phyloP scores from a whole-genome alignment of 192 early-diverging fungal genomes.

The Coemansia sp. region DNA sequence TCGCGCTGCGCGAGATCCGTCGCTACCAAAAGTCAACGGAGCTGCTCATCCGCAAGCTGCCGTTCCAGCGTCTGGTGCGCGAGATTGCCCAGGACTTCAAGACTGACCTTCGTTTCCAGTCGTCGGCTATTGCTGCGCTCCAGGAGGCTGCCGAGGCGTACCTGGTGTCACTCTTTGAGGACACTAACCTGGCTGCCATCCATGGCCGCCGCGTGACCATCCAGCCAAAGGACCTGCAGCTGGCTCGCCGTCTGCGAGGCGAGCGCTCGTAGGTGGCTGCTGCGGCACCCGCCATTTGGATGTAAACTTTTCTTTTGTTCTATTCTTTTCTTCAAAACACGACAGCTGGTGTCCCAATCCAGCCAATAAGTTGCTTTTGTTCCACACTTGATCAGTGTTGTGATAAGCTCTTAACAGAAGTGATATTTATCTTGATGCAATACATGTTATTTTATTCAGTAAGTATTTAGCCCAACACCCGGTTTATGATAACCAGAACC shows the following conservation, averaged over 20 bases:
- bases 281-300: background rate
- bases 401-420: too few relatives aligned
- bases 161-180: slow-evolving; percentile 87
- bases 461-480: slow-evolving; percentile 22
- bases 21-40: slow-evolving; percentile 96
- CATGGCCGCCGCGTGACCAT: slow-evolving; percentile 99
- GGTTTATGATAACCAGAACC: slow-evolving; percentile 59
- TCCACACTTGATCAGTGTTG: too few relatives aligned
- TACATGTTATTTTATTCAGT: too few relatives aligned
- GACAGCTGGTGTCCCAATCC: too few relatives aligned
- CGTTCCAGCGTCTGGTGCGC: slow-evolving; percentile 95
- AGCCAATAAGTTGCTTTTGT: background rate
- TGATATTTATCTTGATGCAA: too few relatives aligned
- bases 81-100: slow-evolving; percentile 99
- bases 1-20: slow-evolving; percentile 89
- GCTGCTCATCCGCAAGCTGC: slow-evolving; percentile 89
- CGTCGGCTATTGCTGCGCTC: slow-evolving; percentile 96
- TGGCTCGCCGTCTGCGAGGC: slow-evolving; percentile 93
- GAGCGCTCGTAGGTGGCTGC: slow-evolving; percentile 81
- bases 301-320: background rate
- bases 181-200: slow-evolving; percentile 99
- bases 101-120: slow-evolving; percentile 99
- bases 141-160: slow-evolving; percentile 98
- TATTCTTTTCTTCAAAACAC: too few relatives aligned
- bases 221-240: slow-evolving; percentile 99